Evolutionary conservation across 2,329 filamentous ascomycete genomes (phyloP).

Genomic region (Dissoconium aciculare): DNA sequence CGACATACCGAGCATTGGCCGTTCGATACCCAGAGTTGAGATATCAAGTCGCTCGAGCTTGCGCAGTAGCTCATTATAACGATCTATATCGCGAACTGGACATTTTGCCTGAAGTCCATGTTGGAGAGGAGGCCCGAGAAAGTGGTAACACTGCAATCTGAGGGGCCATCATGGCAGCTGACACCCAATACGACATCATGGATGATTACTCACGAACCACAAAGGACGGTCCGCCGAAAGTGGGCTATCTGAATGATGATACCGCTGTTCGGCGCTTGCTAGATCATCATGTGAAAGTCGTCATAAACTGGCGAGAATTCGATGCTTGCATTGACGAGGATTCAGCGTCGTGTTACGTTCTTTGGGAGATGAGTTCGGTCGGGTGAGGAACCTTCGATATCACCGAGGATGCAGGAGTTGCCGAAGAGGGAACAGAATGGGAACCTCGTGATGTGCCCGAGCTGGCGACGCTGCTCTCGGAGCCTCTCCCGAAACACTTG

Average conservation of each 20-base stretch:
- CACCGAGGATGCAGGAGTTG: no score
- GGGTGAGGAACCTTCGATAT: no score
- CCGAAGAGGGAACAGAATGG: no score
- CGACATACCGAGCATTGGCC: slow-evolving; percentile 25
- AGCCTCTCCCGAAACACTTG: slow-evolving; percentile 25
- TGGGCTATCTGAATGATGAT: slow-evolving; percentile 23
- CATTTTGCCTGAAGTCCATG: slow-evolving; percentile 26
- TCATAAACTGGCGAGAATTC: no score
- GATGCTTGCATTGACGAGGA: no score
- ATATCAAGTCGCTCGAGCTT: slow-evolving; percentile 29
- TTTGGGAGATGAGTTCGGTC: no score
- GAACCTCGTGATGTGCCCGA: no score
- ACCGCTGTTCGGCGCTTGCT: slow-evolving; percentile 21
- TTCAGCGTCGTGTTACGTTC: no score
- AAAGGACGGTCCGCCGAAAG: slow-evolving; percentile 1
- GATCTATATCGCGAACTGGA: slow-evolving; percentile 26
- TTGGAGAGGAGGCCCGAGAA: slow-evolving; percentile 30
- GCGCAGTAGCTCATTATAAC: slow-evolving; percentile 27
- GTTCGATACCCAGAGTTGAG: slow-evolving; percentile 17
- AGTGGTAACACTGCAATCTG: slow-evolving; percentile 9
- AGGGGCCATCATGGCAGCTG: slow-evolving; percentile 18
- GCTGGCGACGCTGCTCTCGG: slow-evolving; percentile 18
- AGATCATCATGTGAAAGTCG: no score
- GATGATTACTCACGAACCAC: slow-evolving; percentile 24
- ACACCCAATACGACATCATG: slow-evolving; percentile 18